Base-by-base conservation (phyloP, 345 rosid species). In the Sapria himalayana region DNA sequence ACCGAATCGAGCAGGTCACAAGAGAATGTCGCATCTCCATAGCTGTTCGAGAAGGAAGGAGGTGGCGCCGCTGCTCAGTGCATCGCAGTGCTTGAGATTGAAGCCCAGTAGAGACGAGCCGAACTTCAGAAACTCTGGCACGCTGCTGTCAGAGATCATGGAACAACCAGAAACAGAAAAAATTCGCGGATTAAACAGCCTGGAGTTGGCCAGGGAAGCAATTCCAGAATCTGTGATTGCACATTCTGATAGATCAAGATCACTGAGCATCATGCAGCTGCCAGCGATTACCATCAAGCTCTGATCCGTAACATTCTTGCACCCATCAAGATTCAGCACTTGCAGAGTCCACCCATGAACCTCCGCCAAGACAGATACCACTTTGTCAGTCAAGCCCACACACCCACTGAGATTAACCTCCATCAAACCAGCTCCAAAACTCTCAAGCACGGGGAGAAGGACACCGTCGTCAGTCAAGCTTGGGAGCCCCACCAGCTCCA, bases 1-100 rank as follows among this genome's bases (percentile, higher is more conserved):
- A n/a, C n/a, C n/a, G n/a, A n/a, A n/a, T n/a, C n/a, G n/a, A n/a
- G n/a, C 24, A 10, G 23, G 35, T 64, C 37, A 75, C 42, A 49
- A 70, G 39, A 79, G 78, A 49, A 75, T 68, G 51, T 75, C 85
- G 13, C 92, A 75, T 50, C 76, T 65, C 85, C 92, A 75, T 16
- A 75, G 39, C 20, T 50, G 66, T 43, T 63, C 76, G 18, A 67
- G 58, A 7, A 79, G 81, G 18, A 39, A 33, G 25, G 65, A 68
- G 4, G 66, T 52, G 2, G 58, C 29, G 54, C 58, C n/a, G 45
- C 60, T 45, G 62, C 71, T 72, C 49, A 79, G 61, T 19, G 63
- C 66, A 45, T 68, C 65, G 67, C 92, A 79, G 54, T 58, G 71
- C 47, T 67, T 72, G 47, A 79, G 62, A 48, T 75, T 79, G 60